Evolutionary conservation across 1,284 basidiomycete genomes (phyloP).

Genomic region (Cryptococcus jaspeensis): DNA sequence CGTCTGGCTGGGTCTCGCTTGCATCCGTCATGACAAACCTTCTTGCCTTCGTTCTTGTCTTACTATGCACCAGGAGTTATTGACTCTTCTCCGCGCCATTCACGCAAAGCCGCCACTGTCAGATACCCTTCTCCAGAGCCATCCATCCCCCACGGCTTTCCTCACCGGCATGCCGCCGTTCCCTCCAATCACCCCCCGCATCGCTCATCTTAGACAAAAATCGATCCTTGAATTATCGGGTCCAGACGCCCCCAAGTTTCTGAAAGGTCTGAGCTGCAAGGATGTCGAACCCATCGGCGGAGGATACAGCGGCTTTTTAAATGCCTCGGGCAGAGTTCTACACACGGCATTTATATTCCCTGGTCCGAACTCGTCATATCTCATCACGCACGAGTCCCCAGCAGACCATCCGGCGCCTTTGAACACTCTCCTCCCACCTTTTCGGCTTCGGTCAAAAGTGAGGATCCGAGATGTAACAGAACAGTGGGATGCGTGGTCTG

Average conservation of each 20-base stretch:
- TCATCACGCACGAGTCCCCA: constrained; percentile 59
- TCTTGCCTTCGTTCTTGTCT: too few relatives aligned
- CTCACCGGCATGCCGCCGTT: not conserved
- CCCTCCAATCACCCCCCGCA: not conserved
- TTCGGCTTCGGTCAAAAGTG: constrained; percentile 86
- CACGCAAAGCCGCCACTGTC: too few relatives aligned
- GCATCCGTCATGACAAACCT: too few relatives aligned
- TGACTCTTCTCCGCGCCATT: too few relatives aligned
- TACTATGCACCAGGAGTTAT: too few relatives aligned
- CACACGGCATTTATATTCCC: constrained; percentile 86
- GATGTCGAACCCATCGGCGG: constrained; percentile 57
- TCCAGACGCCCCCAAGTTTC: constrained; percentile 76
- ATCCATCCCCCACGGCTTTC: not conserved
- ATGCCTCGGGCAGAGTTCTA: constrained; percentile 86
- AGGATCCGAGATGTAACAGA: constrained; percentile 72
- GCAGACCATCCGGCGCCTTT: constrained; percentile 70
- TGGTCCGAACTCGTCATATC: constrained; percentile 41
- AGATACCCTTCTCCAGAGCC: too few relatives aligned
- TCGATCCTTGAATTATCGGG: constrained; percentile 74
- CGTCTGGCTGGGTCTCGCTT: too few relatives aligned
- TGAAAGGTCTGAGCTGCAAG: constrained; percentile 78
- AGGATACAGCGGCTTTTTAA: constrained; percentile 78
- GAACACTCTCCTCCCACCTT: constrained; percentile 55
- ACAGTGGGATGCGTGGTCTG: constrained; percentile 74
- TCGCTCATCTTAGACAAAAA: constrained; percentile 63